Percentiles rank a stretch among this genome's conserved stretches.
Evolutionary conservation across 345 rosid species (phyloP).

Genomic region (Melaleuca quinquenervia): DNA sequence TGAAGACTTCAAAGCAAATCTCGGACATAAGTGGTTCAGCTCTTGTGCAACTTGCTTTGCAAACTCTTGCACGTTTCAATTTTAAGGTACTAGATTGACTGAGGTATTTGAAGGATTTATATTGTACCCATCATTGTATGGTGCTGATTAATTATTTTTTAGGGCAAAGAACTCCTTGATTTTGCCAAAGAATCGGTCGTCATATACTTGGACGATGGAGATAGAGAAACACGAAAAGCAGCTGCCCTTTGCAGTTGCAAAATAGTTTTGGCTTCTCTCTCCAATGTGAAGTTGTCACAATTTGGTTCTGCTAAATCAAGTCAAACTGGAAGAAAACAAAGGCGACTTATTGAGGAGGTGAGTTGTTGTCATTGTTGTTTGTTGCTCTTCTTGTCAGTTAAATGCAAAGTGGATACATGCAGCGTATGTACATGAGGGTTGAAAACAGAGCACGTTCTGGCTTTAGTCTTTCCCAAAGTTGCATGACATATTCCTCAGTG

Average conservation of each 20-base stretch:
- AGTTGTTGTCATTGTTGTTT: background rate
- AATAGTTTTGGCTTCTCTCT: conserved; percentile 75
- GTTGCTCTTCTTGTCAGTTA: background rate
- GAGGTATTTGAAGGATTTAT: background rate
- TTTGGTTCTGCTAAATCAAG: conserved; percentile 66
- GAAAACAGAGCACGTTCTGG: background rate
- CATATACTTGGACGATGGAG: conserved; percentile 83
- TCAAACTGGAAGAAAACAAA: conserved; percentile 67
- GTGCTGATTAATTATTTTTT: background rate
- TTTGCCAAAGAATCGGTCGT: conserved; percentile 89
- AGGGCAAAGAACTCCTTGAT: conserved; percentile 68
- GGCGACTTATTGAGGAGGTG: conserved; percentile 92
- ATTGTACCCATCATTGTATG: background rate
- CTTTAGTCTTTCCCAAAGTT: too few relatives aligned
- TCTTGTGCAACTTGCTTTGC: conserved; percentile 89
- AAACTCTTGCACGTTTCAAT: conserved; percentile 88
- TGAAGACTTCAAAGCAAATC: conserved; percentile 41
- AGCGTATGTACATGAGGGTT: background rate
- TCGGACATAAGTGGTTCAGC: conserved; percentile 59
- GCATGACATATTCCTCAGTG: too few relatives aligned
- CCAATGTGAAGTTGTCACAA: conserved; percentile 31
- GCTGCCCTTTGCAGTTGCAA: conserved; percentile 93
- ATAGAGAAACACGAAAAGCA: conserved; percentile 79
- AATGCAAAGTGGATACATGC: background rate
- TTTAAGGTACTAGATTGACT: conserved; percentile 52